Evolutionary conservation across 2,329 filamentous ascomycete genomes (phyloP), one percentile per base, ranked within the genome.

Genomic region (Chaetomium sp.): DNA sequence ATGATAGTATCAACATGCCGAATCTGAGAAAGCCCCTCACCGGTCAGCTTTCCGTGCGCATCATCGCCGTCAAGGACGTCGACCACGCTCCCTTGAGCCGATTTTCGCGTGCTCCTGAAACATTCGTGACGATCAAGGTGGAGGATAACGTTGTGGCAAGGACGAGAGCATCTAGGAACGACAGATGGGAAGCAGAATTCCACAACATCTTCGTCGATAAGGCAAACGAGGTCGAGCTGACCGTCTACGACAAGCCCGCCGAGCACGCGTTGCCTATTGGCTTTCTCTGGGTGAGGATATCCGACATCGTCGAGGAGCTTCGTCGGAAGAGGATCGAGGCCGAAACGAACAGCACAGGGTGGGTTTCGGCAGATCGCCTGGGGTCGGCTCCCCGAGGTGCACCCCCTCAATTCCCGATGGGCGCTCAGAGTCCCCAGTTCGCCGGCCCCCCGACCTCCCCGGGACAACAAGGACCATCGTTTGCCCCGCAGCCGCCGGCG

Each of bases 361-460:
- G 95, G 95, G 94, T 97, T 60, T 97, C 95, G 69, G 95, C 95
- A 60, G 95, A 98, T 76, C 91, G 94, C 74, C 96, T 98, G 91
- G 91, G 87, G 55, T 87, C 86, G 68, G 76, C 78, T 61, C 71
- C 78, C 47, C 74, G 75, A 50, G 73, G 62, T 1, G 79, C 82
- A 19, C 83, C 84, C 13, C 69, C 83, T 16, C 86, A 88, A 72
- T 87, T 88, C 71, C 85, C 84, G 23, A 83, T 86, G 81, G 83
- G 80, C 66, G 78, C 83, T 2, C 79, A 80, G 51, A 78, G 77
- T 55, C 73, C 75, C 25, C 76, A 79, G 65, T 83, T 83, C 67
- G 81, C 79, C 23, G 78, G 74, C 4, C 79, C 80, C 12, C 80
- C 82, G 23, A 75, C 73, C 2, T 78, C 80, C 3, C 77, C 80